phyloP scores from a whole-genome alignment of 331 rosid genomes.

The Prunus yedoensis region DNA sequence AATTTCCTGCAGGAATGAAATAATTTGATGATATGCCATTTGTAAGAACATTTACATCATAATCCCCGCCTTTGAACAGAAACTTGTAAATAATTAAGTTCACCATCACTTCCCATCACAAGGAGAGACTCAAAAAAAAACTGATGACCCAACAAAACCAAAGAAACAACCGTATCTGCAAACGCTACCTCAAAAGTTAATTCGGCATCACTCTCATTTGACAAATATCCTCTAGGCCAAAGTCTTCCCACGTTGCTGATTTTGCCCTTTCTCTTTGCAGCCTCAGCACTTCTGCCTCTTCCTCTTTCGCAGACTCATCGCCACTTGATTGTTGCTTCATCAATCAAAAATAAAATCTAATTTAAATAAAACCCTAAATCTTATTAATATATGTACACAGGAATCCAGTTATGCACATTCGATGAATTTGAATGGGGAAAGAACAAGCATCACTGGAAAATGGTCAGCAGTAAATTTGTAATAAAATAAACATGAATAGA shows the following conservation, averaged over 20 bases:
- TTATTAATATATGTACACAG: background rate
- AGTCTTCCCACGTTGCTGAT: slow-evolving; percentile 60
- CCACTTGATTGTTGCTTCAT: slow-evolving; percentile 71
- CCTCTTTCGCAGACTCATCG: slow-evolving; percentile 71
- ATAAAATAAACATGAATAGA: background rate
- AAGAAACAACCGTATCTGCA: slow-evolving; percentile 6
- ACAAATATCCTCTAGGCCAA: slow-evolving; percentile 51
- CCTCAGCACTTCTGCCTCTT: slow-evolving; percentile 61
- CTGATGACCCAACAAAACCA: background rate
- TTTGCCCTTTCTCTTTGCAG: slow-evolving; percentile 61
- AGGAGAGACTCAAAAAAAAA: slow-evolving; percentile 16
- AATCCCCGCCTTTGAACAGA: background rate
- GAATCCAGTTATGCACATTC: background rate
- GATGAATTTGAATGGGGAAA: background rate
- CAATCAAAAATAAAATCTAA: slow-evolving; percentile 7
- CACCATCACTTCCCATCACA: slow-evolving; percentile 5
- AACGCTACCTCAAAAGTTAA: slow-evolving; percentile 57
- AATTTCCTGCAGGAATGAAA: slow-evolving; percentile 49
- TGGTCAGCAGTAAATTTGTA: background rate
- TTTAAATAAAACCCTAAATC: background rate
- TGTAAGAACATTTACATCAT: slow-evolving; percentile 18
- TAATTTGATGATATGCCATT: slow-evolving; percentile 10
- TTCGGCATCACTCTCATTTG: slow-evolving; percentile 46
- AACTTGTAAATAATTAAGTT: background rate
- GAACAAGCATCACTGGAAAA: background rate